Base-by-base conservation (phyloP, 176 grass and related monocot genomes). In the Ananas comosus region DNA sequence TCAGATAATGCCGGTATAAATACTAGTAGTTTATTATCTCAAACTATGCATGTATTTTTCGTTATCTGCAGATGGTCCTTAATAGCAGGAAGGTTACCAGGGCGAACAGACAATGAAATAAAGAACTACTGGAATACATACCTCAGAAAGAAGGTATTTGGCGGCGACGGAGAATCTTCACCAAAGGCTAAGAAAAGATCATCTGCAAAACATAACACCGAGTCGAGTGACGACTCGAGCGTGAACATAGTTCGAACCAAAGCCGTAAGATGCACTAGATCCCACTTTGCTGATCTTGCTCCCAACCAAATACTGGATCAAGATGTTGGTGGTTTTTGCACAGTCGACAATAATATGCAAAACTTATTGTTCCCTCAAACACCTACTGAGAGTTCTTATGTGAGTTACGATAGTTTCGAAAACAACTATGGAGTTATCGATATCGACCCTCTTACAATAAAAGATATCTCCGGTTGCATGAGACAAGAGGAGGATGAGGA, bases 31-130 rank as follows among this genome's bases (percentile, higher is more conserved):
- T 11, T 16, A 23, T 1, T 1, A 29, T 65, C 14, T 67, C 29
- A 47, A 48, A 16, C 12, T 24, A 2, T 67, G 3, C 23, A 67
- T 49, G 18, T 18, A 67, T 47, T n/a, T 23, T 65, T 33, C 17
- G 25, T n/a, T 4, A 9, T 28, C 13, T 63, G 33, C 29, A 67
- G 64, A 67, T 67, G 64, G 64, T 67, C 64, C 29, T 48, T 67
- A 47, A 67, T 67, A 67, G 64, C 64, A 67, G 64, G 64, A 67
- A 67, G 64, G 48, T 67, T 67, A 67, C 64, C 64, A 9, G 64
- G 64, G 64, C 14, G 33, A 67, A 67, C 64, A 19, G 64, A 67
- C 64, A 67, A 67, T 49, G 64, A 67, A 67, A 67, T 67, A 49
- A 67, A 67, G 27, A 67, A 67, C 64, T 67, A 67, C 6, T 67